These are phyloP conservation scores for Pyrenophora graminea DNA, from an alignment of 2,329 filamentous ascomycete genomes.

Conservation along the genomic window DNA sequence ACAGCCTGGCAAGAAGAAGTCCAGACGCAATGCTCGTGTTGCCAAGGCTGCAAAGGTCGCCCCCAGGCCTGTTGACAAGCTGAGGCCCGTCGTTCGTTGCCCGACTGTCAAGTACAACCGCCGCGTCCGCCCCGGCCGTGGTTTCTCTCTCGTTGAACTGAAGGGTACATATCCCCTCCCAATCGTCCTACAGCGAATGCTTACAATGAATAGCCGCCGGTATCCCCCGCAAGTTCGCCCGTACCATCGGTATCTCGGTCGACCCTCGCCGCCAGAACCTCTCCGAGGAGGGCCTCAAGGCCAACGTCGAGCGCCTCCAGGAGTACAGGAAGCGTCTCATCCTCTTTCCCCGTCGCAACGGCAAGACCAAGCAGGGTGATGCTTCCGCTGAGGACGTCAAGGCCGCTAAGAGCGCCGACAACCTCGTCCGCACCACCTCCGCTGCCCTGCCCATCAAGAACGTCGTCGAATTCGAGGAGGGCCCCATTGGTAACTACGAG, in stretches of 20 bases:
- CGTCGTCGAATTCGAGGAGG: constrained; percentile 75
- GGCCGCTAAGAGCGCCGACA: constrained; percentile 62
- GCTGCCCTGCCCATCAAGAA: constrained; percentile 74
- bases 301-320: constrained; percentile 97
- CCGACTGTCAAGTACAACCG: constrained; percentile 77
- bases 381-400: constrained; percentile 81
- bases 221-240: constrained; percentile 90
- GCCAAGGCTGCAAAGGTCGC: constrained; percentile 94
- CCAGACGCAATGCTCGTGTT: constrained; percentile 86
- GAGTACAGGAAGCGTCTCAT: constrained; percentile 96
- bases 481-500: constrained; percentile 70
- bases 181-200: constrained; percentile 1
- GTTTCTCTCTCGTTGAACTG: constrained; percentile 95
- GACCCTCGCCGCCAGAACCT: constrained; percentile 96
- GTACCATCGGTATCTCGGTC: constrained; percentile 96
- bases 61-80: constrained; percentile 94
- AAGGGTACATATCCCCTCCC: constrained; percentile 69
- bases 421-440: constrained; percentile 58
- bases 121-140: constrained; percentile 91
- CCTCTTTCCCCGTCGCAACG: constrained; percentile 94
- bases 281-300: constrained; percentile 89
- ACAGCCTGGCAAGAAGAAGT: constrained; percentile 93
- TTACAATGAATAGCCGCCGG: constrained; percentile 74
- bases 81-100: constrained; percentile 96
- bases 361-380: constrained; percentile 90